Evolutionary conservation across 1,284 basidiomycete species (phyloP), one percentile per base, ranked within the genome.

Genomic region (Entoloma clypeatum): DNA sequence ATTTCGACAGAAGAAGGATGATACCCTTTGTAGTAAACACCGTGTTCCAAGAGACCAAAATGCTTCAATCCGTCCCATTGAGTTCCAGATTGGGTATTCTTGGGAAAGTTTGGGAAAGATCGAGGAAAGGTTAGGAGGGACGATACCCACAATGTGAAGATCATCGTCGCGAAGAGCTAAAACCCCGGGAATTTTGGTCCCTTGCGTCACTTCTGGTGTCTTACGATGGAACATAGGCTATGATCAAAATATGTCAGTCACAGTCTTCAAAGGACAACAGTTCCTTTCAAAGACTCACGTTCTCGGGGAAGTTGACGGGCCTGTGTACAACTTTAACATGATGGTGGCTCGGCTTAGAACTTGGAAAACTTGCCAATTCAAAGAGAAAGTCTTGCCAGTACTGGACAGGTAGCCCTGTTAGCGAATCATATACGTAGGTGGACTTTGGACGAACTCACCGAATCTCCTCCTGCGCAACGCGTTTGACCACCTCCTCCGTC

Each of bases 21-120:
- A 36, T 45, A 78, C 79, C 79, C 77, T 58, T 80, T 74, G 58
- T 83, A 83, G 56, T 79, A 79, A 16, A 79, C 64, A 1, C 64
- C 65, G 48, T 81, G 68, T 17, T 73, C 65, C 5, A 61, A 45
- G 23, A 82, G 44, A 3, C 77, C 76, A 49, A 71, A 81, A 47
- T 83, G 79, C 45, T 73, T 72, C 53, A 81, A 45, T 4, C 81
- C 79, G 51, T 86, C 83, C 82, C 83, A 84, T 49, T 86, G 83
- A 3, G 79, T 73, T 13, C 82, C 81, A 0, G 79, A 81, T 64
- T 86, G 83, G 0, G 80, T 79, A 48, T 86, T 85, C 78, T 85
- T 48, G 5, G 38, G 27, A 11, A 28, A n/a, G 39, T 25, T 14
- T n/a, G 5, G 31, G 24, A 24, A 18, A 23, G 13, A 30, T 14